Evolutionary conservation across 2,329 filamentous ascomycete genomes (phyloP), one percentile per base, ranked within the genome.

Genomic region (Penicillium sp.): DNA sequence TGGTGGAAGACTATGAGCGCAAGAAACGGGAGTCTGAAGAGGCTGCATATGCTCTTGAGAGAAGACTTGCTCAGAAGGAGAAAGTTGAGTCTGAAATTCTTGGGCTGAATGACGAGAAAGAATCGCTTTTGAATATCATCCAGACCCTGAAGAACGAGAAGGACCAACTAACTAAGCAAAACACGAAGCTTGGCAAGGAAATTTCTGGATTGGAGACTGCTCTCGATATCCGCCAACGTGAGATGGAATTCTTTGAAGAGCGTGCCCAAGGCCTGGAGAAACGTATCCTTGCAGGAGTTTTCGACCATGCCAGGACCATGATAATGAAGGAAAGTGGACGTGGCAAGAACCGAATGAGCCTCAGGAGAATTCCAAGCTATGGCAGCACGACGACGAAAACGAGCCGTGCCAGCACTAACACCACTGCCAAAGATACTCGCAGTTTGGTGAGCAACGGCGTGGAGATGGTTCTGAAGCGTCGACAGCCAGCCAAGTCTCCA

Each of bases 191-290:
- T 26, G 85, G 85, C 9, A 91, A 90, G 23, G 92, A 99, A 63
- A 87, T 99, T 0, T 92, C 91, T 5, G 90, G 91, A 8, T 82
- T 99, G 1, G 91, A 97, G 70, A 97, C 91, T 8, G 93, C 94
- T 0, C 82, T 97, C 28, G 85, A 88, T 18, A 86, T 97, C 56
- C 88, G 94, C 55, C 88, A 90, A 46, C 93, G 97, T 64, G 94
- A 97, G 74, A 84, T 99, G 58, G 85, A 90, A 47, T 82, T 89
- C 24, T 97, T 99, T 89, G 93, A 97, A 70, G 79, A 83, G 11
- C 89, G 93, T 60, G 94, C 93, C 2, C 91, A 97, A 70, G 84
- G 85, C 3, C 80, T 99, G 23, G 94, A 99, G 75, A 89, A 92
- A 52, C 87, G 94, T 24, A 96, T 99, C 63, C 78, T 99, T 30